These are phyloP conservation scores for Viola odorata DNA, from an alignment of 345 rosid species.

Conservation along the genomic window DNA sequence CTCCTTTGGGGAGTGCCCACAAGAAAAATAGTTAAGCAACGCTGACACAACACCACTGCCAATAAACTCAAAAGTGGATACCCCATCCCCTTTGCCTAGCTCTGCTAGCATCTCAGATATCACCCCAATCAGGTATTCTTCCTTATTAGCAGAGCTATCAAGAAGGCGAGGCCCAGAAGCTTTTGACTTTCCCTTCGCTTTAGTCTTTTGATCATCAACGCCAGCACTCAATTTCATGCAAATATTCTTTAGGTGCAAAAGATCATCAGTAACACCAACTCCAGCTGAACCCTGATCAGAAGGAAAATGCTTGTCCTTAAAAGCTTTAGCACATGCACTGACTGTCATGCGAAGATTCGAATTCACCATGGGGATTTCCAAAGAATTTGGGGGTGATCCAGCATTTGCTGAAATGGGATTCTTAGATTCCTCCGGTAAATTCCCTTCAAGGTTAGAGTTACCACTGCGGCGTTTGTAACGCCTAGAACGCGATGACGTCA, in stretches of 20 bases:
- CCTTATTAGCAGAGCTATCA: slow-evolving; percentile 63
- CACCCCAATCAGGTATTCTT: slow-evolving; percentile 73
- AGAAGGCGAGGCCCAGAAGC: slow-evolving; percentile 49
- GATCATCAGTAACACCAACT: slow-evolving; percentile 95
- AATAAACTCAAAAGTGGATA: slow-evolving; percentile 95
- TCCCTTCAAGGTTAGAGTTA: slow-evolving; percentile 61
- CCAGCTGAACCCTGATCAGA: slow-evolving; percentile 67
- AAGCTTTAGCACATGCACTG: slow-evolving; percentile 81
- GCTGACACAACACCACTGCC: slow-evolving; percentile 98
- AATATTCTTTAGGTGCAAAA: slow-evolving; percentile 73
- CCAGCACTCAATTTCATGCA: slow-evolving; percentile 69
- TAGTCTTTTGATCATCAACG: slow-evolving; percentile 75
- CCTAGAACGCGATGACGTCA: slow-evolving; percentile 73
- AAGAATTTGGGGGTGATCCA: slow-evolving; percentile 62
- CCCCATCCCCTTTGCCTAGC: slow-evolving; percentile 94
- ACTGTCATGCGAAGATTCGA: slow-evolving; percentile 65
- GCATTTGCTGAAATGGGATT: slow-evolving; percentile 43
- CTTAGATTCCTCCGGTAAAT: slow-evolving; percentile 56
- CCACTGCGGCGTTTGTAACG: slow-evolving; percentile 81
- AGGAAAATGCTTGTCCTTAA: slow-evolving; percentile 79
- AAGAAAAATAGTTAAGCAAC: slow-evolving; percentile 85
- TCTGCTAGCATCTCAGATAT: slow-evolving; percentile 80
- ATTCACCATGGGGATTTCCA: slow-evolving; percentile 62
- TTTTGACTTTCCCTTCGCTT: slow-evolving; percentile 85
- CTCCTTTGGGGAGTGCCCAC: slow-evolving; percentile 82